A percentile compares a stretch with the other conserved stretches of the same genome.
phyloP scores from a whole-genome alignment of 129 eudicot genomes.

The Centaurea solstitialis region DNA sequence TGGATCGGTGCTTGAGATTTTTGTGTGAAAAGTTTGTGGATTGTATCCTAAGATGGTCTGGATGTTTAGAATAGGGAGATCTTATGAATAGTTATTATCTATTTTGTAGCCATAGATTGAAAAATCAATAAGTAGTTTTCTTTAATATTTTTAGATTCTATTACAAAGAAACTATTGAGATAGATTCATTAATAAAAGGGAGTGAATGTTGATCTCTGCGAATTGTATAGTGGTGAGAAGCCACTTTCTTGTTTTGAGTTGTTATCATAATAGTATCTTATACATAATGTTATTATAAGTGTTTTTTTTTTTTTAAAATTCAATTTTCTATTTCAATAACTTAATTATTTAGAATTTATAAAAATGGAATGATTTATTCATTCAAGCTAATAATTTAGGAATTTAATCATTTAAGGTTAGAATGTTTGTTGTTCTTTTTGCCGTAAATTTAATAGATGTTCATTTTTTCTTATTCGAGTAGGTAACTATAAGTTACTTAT shows the following conservation, averaged over 20 bases:
- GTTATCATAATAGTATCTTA: background rate
- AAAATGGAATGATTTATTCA: no score
- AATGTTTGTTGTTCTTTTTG: no score
- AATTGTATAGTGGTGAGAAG: background rate
- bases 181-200: background rate
- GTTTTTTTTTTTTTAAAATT: no score
- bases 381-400: no score
- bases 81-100: background rate
- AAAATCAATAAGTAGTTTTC: background rate
- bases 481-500: no score
- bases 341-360: no score
- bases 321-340: no score
- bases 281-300: no score
- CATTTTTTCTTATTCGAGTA: no score
- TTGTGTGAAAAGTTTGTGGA: background rate
- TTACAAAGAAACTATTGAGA: background rate
- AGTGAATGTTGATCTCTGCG: background rate
- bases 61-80: background rate
- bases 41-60: background rate
- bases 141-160: background rate
- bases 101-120: background rate
- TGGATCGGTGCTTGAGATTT: background rate
- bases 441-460: no score
- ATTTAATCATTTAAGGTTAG: no score
- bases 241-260: background rate